Evolutionary conservation across 2,329 filamentous ascomycete genomes (phyloP).

Genomic region (Bretziella fagacearum): DNA sequence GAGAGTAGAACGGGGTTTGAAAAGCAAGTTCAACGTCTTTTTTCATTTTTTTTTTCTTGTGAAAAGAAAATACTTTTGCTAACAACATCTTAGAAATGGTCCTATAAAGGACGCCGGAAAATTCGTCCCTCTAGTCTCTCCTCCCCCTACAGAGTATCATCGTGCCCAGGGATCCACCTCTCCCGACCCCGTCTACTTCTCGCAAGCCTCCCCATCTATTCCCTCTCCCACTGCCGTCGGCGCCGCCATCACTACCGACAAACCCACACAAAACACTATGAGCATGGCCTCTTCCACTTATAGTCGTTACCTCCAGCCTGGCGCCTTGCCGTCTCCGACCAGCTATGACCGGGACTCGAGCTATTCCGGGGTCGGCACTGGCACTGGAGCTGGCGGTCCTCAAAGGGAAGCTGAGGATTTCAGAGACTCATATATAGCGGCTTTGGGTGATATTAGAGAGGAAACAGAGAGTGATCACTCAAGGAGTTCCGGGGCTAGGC

Average conservation of each 20-base stretch:
- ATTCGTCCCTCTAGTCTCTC: slow-evolving; percentile 15
- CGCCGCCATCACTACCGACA: slow-evolving; percentile 9
- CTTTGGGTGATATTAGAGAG: slow-evolving; percentile 24
- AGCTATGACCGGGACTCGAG: slow-evolving; percentile 6
- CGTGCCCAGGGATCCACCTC: slow-evolving; percentile 10
- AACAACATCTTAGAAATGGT: neutral
- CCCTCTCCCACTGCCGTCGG: slow-evolving; percentile 2
- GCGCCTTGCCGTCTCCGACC: slow-evolving; percentile 12
- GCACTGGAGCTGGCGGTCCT: slow-evolving; percentile 18
- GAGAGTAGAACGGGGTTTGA: slow-evolving; percentile 15
- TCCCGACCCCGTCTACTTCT: slow-evolving; percentile 3
- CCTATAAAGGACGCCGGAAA: slow-evolving; percentile 14
- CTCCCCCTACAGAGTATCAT: slow-evolving; percentile 14
- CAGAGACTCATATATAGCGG: slow-evolving; percentile 26
- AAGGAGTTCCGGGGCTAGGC: neutral
- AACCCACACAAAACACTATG: slow-evolving; percentile 11
- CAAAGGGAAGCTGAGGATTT: slow-evolving; percentile 27
- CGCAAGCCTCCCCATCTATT: neutral
- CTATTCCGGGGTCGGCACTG: slow-evolving; percentile 15
- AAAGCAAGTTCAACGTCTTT: slow-evolving; percentile 16
- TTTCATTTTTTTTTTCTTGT: neutral
- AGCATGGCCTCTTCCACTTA: slow-evolving; percentile 14
- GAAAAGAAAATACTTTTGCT: neutral
- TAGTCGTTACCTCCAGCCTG: slow-evolving; percentile 12
- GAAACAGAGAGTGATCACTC: slow-evolving; percentile 16